Evolutionary conservation across 169 alveolate species (phyloP).

Genomic region (Plasmodium falciparum): DNA sequence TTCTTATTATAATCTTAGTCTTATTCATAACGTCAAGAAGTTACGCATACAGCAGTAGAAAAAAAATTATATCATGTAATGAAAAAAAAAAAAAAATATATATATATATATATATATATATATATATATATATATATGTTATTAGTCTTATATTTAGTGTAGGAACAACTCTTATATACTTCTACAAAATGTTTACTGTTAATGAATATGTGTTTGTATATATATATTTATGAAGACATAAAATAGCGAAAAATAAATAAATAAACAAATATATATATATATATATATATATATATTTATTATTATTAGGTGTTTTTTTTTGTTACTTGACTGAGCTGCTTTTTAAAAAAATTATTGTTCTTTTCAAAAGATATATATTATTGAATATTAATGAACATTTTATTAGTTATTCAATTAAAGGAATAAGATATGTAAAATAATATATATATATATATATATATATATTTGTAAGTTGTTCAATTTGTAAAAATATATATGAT

Average conservation of each 20-base stretch:
- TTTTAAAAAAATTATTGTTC: conserved; percentile 35
- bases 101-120: conserved; percentile 15
- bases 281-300: background rate
- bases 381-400: conserved; percentile 13
- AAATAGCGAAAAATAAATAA: background rate
- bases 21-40: conserved; percentile 57
- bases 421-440: conserved; percentile 66
- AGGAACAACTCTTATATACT: no score
- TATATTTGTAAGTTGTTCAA: background rate
- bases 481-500: background rate
- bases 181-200: background rate
- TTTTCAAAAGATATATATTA: conserved; percentile 20
- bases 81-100: conserved; percentile 24
- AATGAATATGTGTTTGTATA: background rate
- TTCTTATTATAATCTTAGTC: conserved; percentile 25
- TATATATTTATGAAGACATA: background rate
- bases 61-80: conserved; percentile 63
- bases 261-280: background rate
- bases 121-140: conserved; percentile 1
- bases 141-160: background rate
- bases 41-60: conserved; percentile 50
- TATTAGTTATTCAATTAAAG: conserved; percentile 40
- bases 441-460: background rate
- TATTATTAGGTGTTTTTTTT: conserved; percentile 34
- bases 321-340: conserved; percentile 40